Evolutionary conservation across 352 stramenopile genomes (phyloP).

Genomic region (Globisporangium uncinulatum): DNA sequence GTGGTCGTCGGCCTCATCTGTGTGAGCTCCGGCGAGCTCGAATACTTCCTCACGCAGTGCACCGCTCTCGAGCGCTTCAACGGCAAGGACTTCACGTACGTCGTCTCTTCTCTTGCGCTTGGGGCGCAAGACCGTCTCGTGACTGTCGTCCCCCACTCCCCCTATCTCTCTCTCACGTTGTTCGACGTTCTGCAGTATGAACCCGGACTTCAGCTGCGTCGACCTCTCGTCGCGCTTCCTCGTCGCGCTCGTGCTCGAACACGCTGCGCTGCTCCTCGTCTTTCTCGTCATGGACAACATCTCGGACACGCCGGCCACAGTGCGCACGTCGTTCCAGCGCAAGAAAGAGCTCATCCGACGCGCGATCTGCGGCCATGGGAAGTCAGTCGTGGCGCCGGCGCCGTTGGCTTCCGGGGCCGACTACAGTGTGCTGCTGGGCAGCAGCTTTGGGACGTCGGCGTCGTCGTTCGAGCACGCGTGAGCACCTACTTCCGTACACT

Average conservation of each 20-base stretch:
- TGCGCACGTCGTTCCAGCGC: conserved; percentile 74
- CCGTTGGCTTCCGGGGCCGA: conserved; percentile 12
- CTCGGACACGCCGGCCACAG: conserved; percentile 63
- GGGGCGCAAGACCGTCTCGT: neutral
- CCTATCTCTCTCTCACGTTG: too few species aligned
- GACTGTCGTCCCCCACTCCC: neutral
- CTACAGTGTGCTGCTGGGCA: conserved; percentile 8
- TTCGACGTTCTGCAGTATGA: conserved; percentile 42
- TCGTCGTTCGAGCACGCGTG: conserved; percentile 12
- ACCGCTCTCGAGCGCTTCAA: conserved; percentile 68
- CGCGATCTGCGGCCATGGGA: conserved; percentile 71
- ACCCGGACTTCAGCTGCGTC: conserved; percentile 74
- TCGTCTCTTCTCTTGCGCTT: neutral
- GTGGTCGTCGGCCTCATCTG: conserved; percentile 82
- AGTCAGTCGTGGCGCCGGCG: conserved; percentile 18
- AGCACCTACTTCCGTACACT: neutral
- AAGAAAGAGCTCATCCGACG: conserved; percentile 84
- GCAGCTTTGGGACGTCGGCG: conserved; percentile 15
- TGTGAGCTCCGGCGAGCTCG: conserved; percentile 75
- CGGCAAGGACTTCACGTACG: conserved; percentile 77
- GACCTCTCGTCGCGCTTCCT: conserved; percentile 74
- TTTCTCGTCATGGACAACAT: conserved; percentile 82
- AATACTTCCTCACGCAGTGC: conserved; percentile 79
- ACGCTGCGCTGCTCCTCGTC: conserved; percentile 64
- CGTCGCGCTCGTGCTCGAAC: conserved; percentile 70